Base-by-base conservation (phyloP, 2,329 filamentous ascomycete species). In the Calonectria honghensis region DNA sequence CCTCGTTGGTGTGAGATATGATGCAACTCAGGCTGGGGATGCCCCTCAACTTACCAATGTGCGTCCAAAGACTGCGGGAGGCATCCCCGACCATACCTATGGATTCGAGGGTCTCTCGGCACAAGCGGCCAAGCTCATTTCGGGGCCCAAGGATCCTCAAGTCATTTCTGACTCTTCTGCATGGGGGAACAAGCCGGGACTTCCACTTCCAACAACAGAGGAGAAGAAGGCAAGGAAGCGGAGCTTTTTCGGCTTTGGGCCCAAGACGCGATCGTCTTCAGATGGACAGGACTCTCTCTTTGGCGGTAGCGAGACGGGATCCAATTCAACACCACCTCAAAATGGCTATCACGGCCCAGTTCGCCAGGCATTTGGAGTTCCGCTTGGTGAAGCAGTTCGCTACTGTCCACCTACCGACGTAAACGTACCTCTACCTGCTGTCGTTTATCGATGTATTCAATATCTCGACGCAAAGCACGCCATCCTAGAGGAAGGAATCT, bases 391-490 rank as follows among this genome's bases (percentile, higher is more conserved):
- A 81, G 97, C 97, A 32, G 96, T 98, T 10, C 92, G 94, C 74
- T 94, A 91, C 82, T 96, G 94, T 79, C 90, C 92, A 16, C 96
- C 96, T 0, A 85, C 88, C 16, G 94, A 95, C 72, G 89, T 95
- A 57, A 91, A 92, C 74, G 92, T 95, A 9, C 93, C 94, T 35
- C 87, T 99, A 35, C 97, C 97, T 1, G 95, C 96, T 9, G 97
- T 99, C 3, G 95, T 98, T 11, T 99, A 97, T 86, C 93, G 97
- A 72, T 98, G 96, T 82, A 94, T 99, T 75, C 95, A 98, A 84
- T 99, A 98, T 84, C 90, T 99, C 24, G 94, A 95, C 78, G 90
- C 92, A 9, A 96, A 96, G 86, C 92, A 94, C 76, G 97, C 96
- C 14, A 90, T 94, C 63, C 89, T 89, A 7, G 97, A 99, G 84